A percentile compares a stretch with the other conserved stretches of the same genome.
phyloP scores from a whole-genome alignment of 23 red algal genomes.

The Chondrus crispus region DNA sequence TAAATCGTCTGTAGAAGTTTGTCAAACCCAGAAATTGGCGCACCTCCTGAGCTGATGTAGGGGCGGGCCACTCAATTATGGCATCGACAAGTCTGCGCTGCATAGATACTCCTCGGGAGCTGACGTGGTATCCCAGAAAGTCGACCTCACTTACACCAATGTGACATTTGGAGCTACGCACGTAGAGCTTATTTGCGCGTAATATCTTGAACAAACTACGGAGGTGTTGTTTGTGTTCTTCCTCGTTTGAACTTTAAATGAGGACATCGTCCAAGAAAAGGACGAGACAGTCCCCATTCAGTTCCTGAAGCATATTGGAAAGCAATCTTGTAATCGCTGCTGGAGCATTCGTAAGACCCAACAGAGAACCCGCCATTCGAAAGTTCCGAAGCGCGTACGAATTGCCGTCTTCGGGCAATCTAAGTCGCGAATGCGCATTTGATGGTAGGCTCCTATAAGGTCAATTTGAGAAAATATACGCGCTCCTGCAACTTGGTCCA shows the following conservation, averaged over 20 bases:
- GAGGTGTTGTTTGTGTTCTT: slow-evolving; percentile 7
- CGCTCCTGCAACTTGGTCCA: neutral
- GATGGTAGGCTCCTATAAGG: neutral
- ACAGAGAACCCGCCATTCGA: neutral
- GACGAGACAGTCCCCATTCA: slow-evolving; percentile 9
- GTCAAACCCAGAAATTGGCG: slow-evolving; percentile 20
- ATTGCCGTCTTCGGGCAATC: neutral
- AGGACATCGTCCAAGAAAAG: slow-evolving; percentile 13
- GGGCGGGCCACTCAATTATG: neutral
- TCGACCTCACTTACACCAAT: neutral
- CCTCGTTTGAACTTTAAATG: slow-evolving; percentile 1
- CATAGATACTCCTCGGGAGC: neutral
- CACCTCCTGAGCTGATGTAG: neutral
- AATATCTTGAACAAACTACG: neutral
- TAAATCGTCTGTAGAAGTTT: slow-evolving; percentile 17
- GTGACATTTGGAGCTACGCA: neutral
- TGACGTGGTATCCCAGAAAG: neutral
- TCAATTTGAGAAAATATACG: neutral
- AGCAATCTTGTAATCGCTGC: slow-evolving; percentile 3
- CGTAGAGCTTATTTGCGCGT: neutral
- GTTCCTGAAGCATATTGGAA: neutral
- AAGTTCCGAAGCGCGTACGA: neutral
- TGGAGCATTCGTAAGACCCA: slow-evolving; percentile 14
- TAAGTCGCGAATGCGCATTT: neutral
- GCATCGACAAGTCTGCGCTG: slow-evolving; percentile 21